Base-by-base conservation (phyloP, 2,329 filamentous ascomycete genomes). In the Sclerotinia spermophila region DNA sequence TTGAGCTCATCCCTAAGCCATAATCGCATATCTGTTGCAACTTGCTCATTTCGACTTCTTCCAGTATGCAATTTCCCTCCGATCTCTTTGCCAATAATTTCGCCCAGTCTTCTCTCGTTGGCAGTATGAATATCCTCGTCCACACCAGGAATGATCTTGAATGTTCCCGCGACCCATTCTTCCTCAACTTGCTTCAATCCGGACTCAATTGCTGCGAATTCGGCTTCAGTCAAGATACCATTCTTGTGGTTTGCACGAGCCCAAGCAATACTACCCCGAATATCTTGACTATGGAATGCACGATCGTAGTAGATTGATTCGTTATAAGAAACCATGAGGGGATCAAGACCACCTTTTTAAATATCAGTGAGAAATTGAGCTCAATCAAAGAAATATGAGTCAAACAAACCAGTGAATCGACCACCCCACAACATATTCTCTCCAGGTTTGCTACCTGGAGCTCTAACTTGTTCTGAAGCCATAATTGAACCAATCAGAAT, bases 21-120 rank as follows among this genome's bases (percentile, higher is more conserved):
- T 80, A 97, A 84, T 72, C 93, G 90, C 92, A 97, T 95, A 78
- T 97, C 93, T 33, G 91, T 94, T 62, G 90, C 93, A 70, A 97
- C 89, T 82, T 97, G 94, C 82, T 97, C 94, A 78, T 97, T 97
- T 76, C 94, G 87, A 80, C 91, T 94, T 67, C 94, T 90, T 58
- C 90, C 90, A 3, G 94, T 97, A 82, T 97, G 94, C 71, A 97
- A 87, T 83, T 97, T 97, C 35, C 94, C 93, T 0, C 90, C 93
- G 71, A 92, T 89, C 38, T 94, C 88, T 80, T 92, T 94, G 77
- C 94, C 93, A 73, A 97, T 94, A 73, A 97, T 86, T 83, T 97
- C 94, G 67, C 92, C 91, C 2, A 93, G 81, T 3, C 90, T 86
- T 69, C 90, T 88, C 81, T 92, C 89, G 75, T 92, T 91, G 71